Evolutionary conservation across 495 filamentous ascomycete genomes (phyloP), one percentile per base, ranked within the genome.

Genomic region (Aspergillus mulundensis): DNA sequence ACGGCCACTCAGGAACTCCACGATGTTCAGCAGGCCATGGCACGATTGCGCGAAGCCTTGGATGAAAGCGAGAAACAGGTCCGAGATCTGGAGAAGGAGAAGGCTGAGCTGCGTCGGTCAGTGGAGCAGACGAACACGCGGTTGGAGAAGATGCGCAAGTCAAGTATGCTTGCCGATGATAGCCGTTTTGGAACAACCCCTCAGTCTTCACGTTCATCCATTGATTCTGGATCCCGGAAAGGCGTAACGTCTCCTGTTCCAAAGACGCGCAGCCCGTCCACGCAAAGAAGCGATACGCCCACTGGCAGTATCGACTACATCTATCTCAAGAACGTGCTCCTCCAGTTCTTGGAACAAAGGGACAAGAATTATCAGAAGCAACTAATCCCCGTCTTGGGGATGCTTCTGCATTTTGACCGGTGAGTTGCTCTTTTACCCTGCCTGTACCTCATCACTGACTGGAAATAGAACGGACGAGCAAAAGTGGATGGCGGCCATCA

Each of bases 311-410:
- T 86, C 50, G 89, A 98, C 68, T 87, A 86, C 58, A 84, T 90
- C 63, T 98, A 98, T 67, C 68, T 98, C 56, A 97, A 97, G 77
- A 97, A 95, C 30, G 90, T 98, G 36, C 78, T 98, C 21, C 72
- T 97, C 41, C 93, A 97, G 70, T 97, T 98, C 63, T 69, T 98
- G 66, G 91, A 97, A 77, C 88, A 94, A 67, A 90, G 85, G 74
- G 94, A 98, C 64, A 95, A 92, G 74, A 90, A 84, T 67, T 82
- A 91, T 56, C 88, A 95, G 68, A 83, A 86, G 66, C 91, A 96
- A 77, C 77, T 98, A 49, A 87, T 98, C 21, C 94, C 93, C 14
- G 91, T 96, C 12, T 69, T 98, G 46, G 91, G 89, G 45, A 92
- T 90, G 84, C 72, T 97, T 62, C 78, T 98, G 56, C 87, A 90